phyloP scores from a whole-genome alignment of 345 rosid species.

The Gossypium stocksii region DNA sequence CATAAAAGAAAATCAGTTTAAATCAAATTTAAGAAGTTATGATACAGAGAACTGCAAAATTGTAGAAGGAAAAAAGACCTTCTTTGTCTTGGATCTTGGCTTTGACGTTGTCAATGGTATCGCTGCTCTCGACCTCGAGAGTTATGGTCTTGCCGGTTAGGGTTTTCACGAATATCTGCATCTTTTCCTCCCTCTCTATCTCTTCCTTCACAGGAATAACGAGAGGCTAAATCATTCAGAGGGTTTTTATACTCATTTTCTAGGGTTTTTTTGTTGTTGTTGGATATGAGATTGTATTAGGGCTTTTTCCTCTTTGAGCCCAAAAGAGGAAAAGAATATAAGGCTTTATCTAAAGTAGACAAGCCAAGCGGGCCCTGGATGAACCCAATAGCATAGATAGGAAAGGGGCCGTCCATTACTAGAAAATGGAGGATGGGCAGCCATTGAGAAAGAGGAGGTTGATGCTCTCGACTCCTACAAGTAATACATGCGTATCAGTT shows the following conservation, averaged over 20 bases:
- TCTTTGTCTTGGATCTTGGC: conserved; percentile 95
- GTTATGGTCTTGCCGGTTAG: conserved; percentile 93
- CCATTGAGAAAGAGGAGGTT: too few relatives aligned
- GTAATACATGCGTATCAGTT: too few relatives aligned
- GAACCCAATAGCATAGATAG: too few relatives aligned
- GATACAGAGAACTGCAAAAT: background rate
- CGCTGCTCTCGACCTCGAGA: conserved; percentile 90
- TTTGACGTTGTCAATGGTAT: conserved; percentile 85
- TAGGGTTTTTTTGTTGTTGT: conserved; percentile 13
- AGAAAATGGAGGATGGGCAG: too few relatives aligned
- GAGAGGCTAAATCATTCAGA: background rate
- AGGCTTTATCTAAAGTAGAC: background rate
- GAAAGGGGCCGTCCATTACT: too few relatives aligned
- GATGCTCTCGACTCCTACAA: too few relatives aligned
- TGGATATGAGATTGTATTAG: background rate
- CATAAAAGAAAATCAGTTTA: background rate
- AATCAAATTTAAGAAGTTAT: background rate
- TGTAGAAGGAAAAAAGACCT: conserved; percentile 27
- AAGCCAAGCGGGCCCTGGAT: too few relatives aligned
- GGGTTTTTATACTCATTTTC: conserved; percentile 13
- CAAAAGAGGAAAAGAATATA: background rate
- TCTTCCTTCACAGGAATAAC: too few relatives aligned
- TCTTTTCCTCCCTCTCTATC: conserved; percentile 23
- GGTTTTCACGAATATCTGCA: conserved; percentile 95
- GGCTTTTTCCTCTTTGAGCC: background rate